Base-by-base conservation (phyloP, 2,329 filamentous ascomycete species). In the Colletotrichum tropicale region DNA sequence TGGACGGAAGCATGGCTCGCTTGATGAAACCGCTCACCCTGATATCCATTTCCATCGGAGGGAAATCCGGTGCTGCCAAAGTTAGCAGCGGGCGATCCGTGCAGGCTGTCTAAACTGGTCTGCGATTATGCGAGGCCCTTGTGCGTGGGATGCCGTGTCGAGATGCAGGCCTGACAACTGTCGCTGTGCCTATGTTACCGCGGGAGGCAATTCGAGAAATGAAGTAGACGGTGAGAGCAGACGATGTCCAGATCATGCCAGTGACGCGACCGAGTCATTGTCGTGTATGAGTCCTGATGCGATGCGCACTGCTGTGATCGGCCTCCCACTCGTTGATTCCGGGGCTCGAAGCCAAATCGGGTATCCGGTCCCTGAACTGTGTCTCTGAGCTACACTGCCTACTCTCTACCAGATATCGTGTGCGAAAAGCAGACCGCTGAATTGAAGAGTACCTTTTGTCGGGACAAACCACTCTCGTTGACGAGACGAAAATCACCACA, bases 341-440 rank as follows among this genome's bases (percentile, higher is more conserved):
- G 28, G 13, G 24, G 15, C 56, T n/a, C 58, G n/a, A 16, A 8
- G 58, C 8, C 30, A 21, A 34, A 8, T n/a, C 12, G 28, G 28
- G 6, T 32, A 36, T 21, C 28, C 58, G 9, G 12, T 15, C 13
- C 58, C 58, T 4, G 56, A 0, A 61, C 3, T 5, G 28, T 28
- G 58, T 61, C 58, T 6, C 18, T 61, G 4, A 61, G 58, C 3
- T 6, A 6, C 58, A 34, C 18, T 13, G 3, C 10, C 16, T 30
- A 13, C 28, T 60, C 38, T 61, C 5, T 32, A 15, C 3, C 6
- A 34, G 0, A 61, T 5, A 2, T 34, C 28, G 3, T 21, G 2
- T 30, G 10, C 4, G 0, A n/a, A n/a, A 8, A 8, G 5, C 28
- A 1, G 58, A 34, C 28, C 21, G 8, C n/a, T 6, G 8, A 0